phyloP scores from a whole-genome alignment of 75 land plant genomes.

The Cupressus sempervirens region DNA sequence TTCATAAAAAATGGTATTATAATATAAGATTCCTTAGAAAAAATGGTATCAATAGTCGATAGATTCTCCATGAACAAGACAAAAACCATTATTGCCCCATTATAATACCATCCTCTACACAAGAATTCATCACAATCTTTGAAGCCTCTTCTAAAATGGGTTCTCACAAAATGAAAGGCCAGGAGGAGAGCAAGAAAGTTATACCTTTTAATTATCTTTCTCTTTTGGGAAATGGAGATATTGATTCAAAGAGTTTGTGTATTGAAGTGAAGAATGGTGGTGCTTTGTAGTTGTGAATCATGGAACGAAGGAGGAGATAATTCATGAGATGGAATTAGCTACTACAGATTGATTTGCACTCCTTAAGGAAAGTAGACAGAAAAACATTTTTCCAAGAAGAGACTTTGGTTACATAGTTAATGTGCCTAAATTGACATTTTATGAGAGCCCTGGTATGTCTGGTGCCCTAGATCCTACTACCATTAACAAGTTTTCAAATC shows the following conservation, averaged over 20 bases:
- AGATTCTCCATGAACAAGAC: too few relatives aligned
- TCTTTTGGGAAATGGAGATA: not conserved
- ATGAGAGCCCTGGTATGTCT: not conserved
- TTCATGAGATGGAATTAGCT: not conserved
- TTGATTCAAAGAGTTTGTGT: not conserved
- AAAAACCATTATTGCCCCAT: too few relatives aligned
- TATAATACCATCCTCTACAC: too few relatives aligned
- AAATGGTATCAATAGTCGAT: too few relatives aligned
- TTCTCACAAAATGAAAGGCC: not conserved
- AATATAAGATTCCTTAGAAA: too few relatives aligned
- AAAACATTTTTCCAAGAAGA: not conserved
- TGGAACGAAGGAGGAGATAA: not conserved
- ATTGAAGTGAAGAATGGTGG: not conserved
- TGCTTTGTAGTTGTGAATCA: not conserved
- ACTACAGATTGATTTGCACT: not conserved
- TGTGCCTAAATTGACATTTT: not conserved
- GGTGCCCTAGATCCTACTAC: not conserved
- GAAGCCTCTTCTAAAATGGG: not conserved
- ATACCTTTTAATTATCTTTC: not conserved
- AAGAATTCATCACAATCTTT: too few relatives aligned
- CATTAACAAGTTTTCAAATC: not conserved
- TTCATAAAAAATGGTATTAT: too few relatives aligned
- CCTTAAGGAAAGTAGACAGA: not conserved
- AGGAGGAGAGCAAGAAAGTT: not conserved
- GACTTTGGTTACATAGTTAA: not conserved